Evolutionary conservation across 2,329 filamentous ascomycete genomes (phyloP).

Genomic region (Diaporthe sp.): DNA sequence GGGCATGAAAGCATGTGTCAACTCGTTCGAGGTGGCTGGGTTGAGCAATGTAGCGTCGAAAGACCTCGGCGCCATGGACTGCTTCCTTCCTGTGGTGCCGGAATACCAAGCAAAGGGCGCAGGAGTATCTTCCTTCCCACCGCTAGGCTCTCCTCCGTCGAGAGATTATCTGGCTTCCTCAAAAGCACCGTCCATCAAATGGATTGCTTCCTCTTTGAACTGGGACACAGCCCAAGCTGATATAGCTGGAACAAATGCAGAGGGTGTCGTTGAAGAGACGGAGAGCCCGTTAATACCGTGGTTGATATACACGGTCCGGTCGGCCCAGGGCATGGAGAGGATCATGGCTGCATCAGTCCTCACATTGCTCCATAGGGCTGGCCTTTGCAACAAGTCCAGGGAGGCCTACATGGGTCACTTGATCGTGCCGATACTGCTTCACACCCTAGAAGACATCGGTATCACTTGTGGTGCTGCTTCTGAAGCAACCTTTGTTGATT

Average conservation of each 20-base stretch:
- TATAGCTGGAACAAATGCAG: slow-evolving; percentile 46
- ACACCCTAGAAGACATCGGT: slow-evolving; percentile 70
- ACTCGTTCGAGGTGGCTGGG: slow-evolving; percentile 66
- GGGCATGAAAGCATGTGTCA: slow-evolving; percentile 65
- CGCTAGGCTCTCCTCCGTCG: slow-evolving; percentile 61
- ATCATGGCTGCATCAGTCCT: slow-evolving; percentile 79
- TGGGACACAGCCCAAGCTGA: slow-evolving; percentile 53
- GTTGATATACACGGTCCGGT: slow-evolving; percentile 76
- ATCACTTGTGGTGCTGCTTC: slow-evolving; percentile 54
- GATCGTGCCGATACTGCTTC: slow-evolving; percentile 78
- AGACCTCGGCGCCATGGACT: slow-evolving; percentile 72
- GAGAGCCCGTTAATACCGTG: slow-evolving; percentile 82
- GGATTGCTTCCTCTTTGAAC: slow-evolving; percentile 40
- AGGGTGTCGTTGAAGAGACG: slow-evolving; percentile 66
- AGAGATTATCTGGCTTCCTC: slow-evolving; percentile 52
- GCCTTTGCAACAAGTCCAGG: slow-evolving; percentile 74
- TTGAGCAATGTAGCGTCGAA: slow-evolving; percentile 60
- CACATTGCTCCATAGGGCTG: slow-evolving; percentile 77
- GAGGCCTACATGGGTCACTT: slow-evolving; percentile 76
- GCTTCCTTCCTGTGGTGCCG: slow-evolving; percentile 71
- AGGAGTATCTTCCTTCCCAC: slow-evolving; percentile 65
- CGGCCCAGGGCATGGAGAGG: slow-evolving; percentile 69
- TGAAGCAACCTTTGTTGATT: slow-evolving; percentile 55
- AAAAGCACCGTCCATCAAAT: slow-evolving; percentile 32
- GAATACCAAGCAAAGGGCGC: slow-evolving; percentile 53